Base-by-base conservation (phyloP, 345 rosid genomes). In the Turnera subulata region DNA sequence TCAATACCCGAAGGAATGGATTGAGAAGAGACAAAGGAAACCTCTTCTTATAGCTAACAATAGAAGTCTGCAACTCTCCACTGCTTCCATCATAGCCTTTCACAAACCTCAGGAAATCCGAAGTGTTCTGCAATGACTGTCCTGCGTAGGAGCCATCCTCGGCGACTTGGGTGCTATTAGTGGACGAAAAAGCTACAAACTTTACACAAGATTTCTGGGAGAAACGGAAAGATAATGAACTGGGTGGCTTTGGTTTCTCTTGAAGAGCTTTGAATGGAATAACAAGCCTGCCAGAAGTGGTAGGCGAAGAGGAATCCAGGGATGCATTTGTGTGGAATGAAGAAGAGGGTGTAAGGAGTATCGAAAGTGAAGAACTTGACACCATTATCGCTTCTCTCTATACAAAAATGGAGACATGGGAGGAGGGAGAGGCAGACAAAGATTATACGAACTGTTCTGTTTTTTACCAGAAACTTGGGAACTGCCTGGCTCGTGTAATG, bases 81-180 rank as follows among this genome's bases (percentile, higher is more conserved):
- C 75, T 51, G 59, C 81, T 68, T 21, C 54, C 56, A 19, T 44
- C 66, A 26, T 58, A 17, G 1, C 80, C 83, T 69, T 62, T 75
- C 47, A 74, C 80, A 65, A 84, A 89, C 71, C 97, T 80, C 96
- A 93, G 70, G 81, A 82, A 89, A 79, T 85, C 94, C 20, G 93
- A 83, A 58, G 79, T 82, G 79, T 60, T 73, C 50, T 65, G 68
- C 20, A 77, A 69, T 22, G 86, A 92, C 58, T 76, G 69, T 25
- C 70, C 73, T 17, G 8, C 35, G 35, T 80, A 63, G 6, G 88
- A 78, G 46, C 58, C 85, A 62, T 82, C 83, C 50, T 82, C 82
- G 9, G 67, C 21, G 6, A 62, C 18, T 20, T 73, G 80, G 42
- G 4, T 18, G 33, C 15, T 19, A 15, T 24, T 13, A 11, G 12